A percentile compares a stretch with the other conserved stretches of the same genome.
Conservation (phyloP, 1,284 basidiomycete species). For the Fereydounia khargensis region DNA sequence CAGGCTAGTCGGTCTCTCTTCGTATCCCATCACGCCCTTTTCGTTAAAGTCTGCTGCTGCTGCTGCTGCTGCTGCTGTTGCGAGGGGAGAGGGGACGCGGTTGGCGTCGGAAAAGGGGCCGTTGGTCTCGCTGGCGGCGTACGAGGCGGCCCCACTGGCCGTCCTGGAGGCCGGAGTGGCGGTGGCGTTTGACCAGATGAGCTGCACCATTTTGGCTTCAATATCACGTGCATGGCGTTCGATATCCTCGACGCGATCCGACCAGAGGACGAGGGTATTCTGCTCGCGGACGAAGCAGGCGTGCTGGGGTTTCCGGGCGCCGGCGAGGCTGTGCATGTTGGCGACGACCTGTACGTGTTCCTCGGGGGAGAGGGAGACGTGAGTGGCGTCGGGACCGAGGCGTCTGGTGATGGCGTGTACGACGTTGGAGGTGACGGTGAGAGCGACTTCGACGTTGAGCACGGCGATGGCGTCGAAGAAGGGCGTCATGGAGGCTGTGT, state of each 20-base stretch:
- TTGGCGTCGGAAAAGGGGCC: conserved; percentile 15
- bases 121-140: conserved; percentile 1
- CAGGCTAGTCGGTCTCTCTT: conserved; percentile 64
- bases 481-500: conserved; percentile 1
- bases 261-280: conserved; percentile 72
- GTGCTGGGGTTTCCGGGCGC: conserved; percentile 76
- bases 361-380: conserved; percentile 32
- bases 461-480: conserved; percentile 63
- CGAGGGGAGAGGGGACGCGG: conserved; percentile 1
- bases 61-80: too few relatives aligned
- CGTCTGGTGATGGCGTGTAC: conserved; percentile 67
- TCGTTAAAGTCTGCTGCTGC: too few relatives aligned
- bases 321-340: conserved; percentile 65
- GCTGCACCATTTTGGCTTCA: conserved; percentile 74
- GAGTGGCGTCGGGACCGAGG: conserved; percentile 52
- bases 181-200: conserved; percentile 65
- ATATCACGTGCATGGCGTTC: conserved; percentile 62
- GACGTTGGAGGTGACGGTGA: conserved; percentile 75
- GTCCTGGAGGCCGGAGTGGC: conserved; percentile 2
- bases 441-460: conserved; percentile 75
- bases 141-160: background rate
- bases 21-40: conserved; percentile 7
- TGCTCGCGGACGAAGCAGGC: conserved; percentile 79
- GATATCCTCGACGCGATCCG: conserved; percentile 65
- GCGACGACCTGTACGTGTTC: conserved; percentile 53